Percentiles rank a stretch among this genome's conserved stretches.
These are phyloP conservation scores for Sugiyamaella qingdaonensis DNA, from an alignment of 805 yeast species.

Conservation along the genomic window DNA sequence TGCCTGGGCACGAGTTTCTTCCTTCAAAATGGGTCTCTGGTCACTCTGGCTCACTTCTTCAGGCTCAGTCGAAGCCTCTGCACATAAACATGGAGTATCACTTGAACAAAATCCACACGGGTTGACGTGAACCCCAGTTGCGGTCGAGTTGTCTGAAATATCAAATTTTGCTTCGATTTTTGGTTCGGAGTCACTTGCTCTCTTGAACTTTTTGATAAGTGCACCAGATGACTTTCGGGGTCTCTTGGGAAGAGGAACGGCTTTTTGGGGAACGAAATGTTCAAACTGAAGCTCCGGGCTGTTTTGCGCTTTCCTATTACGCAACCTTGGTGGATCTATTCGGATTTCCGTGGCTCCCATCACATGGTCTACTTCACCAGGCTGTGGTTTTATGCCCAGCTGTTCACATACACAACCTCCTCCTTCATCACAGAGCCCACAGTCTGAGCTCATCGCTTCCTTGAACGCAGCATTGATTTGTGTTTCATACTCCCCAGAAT, in stretches of 20 bases:
- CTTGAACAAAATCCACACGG: conserved; percentile 94
- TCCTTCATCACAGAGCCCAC: conserved; percentile 33
- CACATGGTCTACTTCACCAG: conserved; percentile 9
- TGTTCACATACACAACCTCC: conserved; percentile 33
- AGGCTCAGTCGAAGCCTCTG: conserved; percentile 46
- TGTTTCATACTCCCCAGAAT: background rate
- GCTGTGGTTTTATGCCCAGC: conserved; percentile 28
- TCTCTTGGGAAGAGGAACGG: conserved; percentile 51
- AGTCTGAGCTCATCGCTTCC: conserved; percentile 19
- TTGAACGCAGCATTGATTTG: background rate
- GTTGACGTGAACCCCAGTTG: conserved; percentile 21
- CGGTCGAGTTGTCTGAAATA: background rate
- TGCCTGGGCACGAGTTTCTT: background rate
- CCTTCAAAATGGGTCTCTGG: background rate
- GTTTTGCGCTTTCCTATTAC: conserved; percentile 2
- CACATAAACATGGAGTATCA: conserved; percentile 86
- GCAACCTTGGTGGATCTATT: conserved; percentile 23
- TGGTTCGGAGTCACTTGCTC: background rate
- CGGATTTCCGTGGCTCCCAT: conserved; percentile 19
- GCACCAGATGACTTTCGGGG: background rate
- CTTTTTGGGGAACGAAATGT: conserved; percentile 55
- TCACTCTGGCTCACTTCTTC: background rate
- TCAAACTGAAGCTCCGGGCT: conserved; percentile 27
- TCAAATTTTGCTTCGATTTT: background rate
- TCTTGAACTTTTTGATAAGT: conserved; percentile 14